Evolutionary conservation across 768 basidiomycete species (phyloP).

Genomic region (Lepiota subincarnata): DNA sequence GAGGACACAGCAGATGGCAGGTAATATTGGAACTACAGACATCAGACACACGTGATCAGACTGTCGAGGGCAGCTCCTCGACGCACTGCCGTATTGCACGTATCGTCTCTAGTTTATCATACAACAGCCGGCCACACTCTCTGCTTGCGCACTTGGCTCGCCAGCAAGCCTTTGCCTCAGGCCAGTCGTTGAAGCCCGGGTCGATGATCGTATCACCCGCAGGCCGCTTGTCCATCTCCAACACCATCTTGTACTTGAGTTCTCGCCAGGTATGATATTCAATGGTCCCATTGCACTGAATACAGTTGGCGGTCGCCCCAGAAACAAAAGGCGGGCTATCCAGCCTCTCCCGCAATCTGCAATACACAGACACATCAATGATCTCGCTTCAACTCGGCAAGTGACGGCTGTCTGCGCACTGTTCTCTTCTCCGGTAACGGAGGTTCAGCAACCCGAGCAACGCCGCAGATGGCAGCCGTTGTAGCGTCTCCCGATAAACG

Average conservation of each 20-base stretch:
- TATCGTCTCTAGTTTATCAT: conserved; percentile 51
- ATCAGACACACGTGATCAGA: conserved; percentile 17
- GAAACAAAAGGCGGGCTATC: conserved; percentile 57
- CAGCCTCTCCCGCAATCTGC: conserved; percentile 41
- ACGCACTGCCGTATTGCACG: conserved; percentile 52
- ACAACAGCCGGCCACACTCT: conserved; percentile 46
- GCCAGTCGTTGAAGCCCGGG: conserved; percentile 48
- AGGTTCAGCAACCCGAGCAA: conserved; percentile 52
- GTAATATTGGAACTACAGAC: neutral
- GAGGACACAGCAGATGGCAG: neutral
- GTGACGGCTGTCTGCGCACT: conserved; percentile 19
- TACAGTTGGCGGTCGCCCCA: conserved; percentile 42
- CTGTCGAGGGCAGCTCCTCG: conserved; percentile 38
- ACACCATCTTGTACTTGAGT: conserved; percentile 51
- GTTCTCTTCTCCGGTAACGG: conserved; percentile 49
- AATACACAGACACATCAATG: neutral
- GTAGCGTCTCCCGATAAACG: conserved; percentile 39
- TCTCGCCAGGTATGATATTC: conserved; percentile 65
- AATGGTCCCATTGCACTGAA: conserved; percentile 42
- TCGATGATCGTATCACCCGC: conserved; percentile 54
- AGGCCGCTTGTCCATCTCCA: conserved; percentile 57
- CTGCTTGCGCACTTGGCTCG: conserved; percentile 44
- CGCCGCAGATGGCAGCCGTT: conserved; percentile 45
- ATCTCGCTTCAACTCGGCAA: neutral
- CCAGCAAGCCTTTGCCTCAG: conserved; percentile 61